Conservation (phyloP, 2,329 filamentous ascomycete genomes). For the Onygenales sp. region DNA sequence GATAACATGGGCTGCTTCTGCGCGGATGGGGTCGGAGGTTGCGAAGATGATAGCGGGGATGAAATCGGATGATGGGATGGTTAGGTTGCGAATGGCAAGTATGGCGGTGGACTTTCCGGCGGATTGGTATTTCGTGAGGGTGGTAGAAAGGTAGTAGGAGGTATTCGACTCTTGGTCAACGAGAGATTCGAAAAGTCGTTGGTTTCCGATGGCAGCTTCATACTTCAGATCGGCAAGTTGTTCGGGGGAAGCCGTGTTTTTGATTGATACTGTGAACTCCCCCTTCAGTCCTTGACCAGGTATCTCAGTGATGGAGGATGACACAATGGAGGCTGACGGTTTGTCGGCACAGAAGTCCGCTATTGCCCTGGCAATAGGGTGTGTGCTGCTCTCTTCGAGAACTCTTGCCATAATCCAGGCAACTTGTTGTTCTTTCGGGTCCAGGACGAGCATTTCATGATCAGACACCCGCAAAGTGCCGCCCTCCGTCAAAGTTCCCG, state of each 20-base stretch:
- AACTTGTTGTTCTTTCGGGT: constrained; percentile 25
- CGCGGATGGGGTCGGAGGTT: constrained; percentile 71
- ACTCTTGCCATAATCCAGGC: constrained; percentile 39
- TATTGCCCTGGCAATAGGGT: constrained; percentile 50
- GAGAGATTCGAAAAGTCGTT: constrained; percentile 37
- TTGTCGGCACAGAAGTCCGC: constrained; percentile 37
- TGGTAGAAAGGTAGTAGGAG: constrained; percentile 23
- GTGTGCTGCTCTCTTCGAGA: constrained; percentile 50
- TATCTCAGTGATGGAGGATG: constrained; percentile 41
- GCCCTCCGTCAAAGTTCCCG: constrained; percentile 66
- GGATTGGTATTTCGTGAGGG: constrained; percentile 31
- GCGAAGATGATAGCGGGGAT: constrained; percentile 57
- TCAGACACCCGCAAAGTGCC: constrained; percentile 49
- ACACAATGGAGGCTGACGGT: constrained; percentile 17
- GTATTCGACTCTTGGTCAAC: constrained; percentile 18
- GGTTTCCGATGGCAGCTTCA: constrained; percentile 49
- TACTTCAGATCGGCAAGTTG: constrained; percentile 19
- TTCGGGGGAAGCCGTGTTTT: constrained; percentile 11
- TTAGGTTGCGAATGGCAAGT: constrained; percentile 28
- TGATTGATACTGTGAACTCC: constrained; percentile 31
- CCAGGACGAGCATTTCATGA: constrained; percentile 31
- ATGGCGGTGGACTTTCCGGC: constrained; percentile 36
- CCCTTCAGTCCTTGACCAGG: constrained; percentile 50
- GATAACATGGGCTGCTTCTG: constrained; percentile 59
- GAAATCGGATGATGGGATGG: constrained; percentile 14